Conservation (phyloP, 2,329 filamentous ascomycete genomes). For the Calonectria crousiana region DNA sequence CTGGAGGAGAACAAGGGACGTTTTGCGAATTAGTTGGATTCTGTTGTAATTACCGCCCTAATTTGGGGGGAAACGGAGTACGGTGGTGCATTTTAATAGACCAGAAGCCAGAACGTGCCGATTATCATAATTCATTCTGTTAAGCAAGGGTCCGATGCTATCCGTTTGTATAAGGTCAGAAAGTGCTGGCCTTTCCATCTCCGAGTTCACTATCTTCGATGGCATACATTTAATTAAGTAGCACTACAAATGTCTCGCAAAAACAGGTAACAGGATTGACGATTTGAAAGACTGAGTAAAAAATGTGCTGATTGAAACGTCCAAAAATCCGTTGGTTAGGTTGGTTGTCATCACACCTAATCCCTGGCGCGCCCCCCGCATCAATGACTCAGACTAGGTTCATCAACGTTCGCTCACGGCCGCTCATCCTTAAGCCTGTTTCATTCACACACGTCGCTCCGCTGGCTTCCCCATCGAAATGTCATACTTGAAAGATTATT, state of each 20-base stretch:
- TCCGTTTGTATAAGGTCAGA: background rate
- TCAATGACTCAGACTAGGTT: background rate
- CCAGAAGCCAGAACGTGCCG: background rate
- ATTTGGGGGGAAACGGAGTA: background rate
- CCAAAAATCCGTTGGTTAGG: background rate
- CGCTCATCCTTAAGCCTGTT: background rate
- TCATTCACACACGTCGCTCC: background rate
- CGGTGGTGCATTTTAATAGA: background rate
- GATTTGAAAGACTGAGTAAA: background rate
- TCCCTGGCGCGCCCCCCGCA: background rate
- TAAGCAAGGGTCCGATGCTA: background rate
- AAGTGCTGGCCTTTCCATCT: background rate
- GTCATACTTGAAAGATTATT: background rate
- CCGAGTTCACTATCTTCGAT: background rate
- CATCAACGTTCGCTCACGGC: background rate
- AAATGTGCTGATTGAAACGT: background rate
- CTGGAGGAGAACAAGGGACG: constrained; percentile 8
- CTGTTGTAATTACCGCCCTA: no score
- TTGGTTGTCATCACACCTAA: background rate
- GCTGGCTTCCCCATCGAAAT: background rate
- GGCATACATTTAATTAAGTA: background rate
- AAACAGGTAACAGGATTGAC: background rate
- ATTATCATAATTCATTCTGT: background rate
- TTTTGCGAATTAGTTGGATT: background rate
- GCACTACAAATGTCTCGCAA: background rate